Evolutionary conservation across 805 yeast genomes (phyloP).

Genomic region (Myxozyma neotropica): DNA sequence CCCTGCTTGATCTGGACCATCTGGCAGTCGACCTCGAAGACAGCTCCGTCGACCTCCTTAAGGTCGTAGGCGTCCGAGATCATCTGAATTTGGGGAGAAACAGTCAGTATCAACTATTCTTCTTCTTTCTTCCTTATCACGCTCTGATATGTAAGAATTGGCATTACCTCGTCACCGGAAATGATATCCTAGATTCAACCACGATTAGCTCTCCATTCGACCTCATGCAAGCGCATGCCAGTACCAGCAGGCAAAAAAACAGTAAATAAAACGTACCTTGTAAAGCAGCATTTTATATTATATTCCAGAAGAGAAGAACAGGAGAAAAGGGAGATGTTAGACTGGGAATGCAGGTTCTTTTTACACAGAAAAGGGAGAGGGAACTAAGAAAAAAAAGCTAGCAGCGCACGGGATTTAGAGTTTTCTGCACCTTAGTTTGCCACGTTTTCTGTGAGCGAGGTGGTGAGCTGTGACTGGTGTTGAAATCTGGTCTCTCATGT

Average conservation of each 20-base stretch:
- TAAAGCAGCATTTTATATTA: conserved; percentile 42
- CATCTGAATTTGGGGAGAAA: conserved; percentile 45
- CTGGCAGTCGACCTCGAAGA: conserved; percentile 95
- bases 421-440: not conserved
- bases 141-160: too few relatives aligned
- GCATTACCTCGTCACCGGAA: conserved; percentile 71
- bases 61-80: conserved; percentile 95
- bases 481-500: not conserved
- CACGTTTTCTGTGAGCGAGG: not conserved
- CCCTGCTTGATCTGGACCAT: conserved; percentile 82
- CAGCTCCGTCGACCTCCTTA: conserved; percentile 83
- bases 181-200: conserved; percentile 62
- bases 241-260: not conserved
- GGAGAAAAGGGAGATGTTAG: not conserved
- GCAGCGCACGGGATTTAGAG: not conserved
- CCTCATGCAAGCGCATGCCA: not conserved
- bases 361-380: not conserved
- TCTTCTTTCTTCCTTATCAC: not conserved
- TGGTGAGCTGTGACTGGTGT: not conserved
- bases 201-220: not conserved
- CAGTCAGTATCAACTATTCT: not conserved
- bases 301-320: not conserved
- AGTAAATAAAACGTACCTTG: conserved; percentile 35
- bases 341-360: not conserved
- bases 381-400: not conserved